A percentile compares a stretch with the other conserved stretches of the same genome.
Conservation (phyloP, 2,329 filamentous ascomycete species). For the Cladophialophora chaetospira region DNA sequence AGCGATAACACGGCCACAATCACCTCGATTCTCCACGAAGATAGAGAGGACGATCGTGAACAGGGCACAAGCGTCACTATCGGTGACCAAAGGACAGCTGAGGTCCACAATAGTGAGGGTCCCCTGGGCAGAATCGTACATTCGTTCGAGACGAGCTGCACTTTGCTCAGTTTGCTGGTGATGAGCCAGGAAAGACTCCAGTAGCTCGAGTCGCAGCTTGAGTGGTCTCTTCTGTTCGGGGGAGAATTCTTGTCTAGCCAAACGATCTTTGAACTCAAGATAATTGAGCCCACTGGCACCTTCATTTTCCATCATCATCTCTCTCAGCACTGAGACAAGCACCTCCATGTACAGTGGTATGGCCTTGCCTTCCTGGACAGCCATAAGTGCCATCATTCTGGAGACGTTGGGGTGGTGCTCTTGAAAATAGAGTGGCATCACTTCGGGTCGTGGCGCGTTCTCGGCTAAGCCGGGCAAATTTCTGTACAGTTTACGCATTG, state of each 20-base stretch:
- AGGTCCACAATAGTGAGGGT: slow-evolving; percentile 70
- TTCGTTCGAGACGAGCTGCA: slow-evolving; percentile 12
- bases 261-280: slow-evolving; percentile 42
- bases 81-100: slow-evolving; percentile 69
- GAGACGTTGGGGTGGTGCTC: slow-evolving; percentile 54
- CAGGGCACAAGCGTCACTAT: slow-evolving; percentile 67
- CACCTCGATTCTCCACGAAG: slow-evolving; percentile 59
- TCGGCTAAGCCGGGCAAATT: slow-evolving; percentile 39
- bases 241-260: slow-evolving; percentile 46
- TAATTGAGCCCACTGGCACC: slow-evolving; percentile 48
- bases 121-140: slow-evolving; percentile 45
- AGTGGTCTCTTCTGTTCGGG: slow-evolving; percentile 58
- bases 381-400: slow-evolving; percentile 60
- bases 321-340: slow-evolving; percentile 52
- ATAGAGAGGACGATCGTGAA: slow-evolving; percentile 72
- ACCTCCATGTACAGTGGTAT: slow-evolving; percentile 56
- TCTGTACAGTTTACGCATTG: slow-evolving; percentile 47
- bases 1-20: slow-evolving; percentile 63
- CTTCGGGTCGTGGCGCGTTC: slow-evolving; percentile 41
- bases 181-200: slow-evolving; percentile 64
- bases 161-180: slow-evolving; percentile 18
- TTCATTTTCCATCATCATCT: slow-evolving; percentile 50
- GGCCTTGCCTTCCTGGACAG: slow-evolving; percentile 45
- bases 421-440: slow-evolving; percentile 51
- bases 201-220: slow-evolving; percentile 59